Evolutionary conservation across 805 yeast genomes (phyloP).

Genomic region (Zygoascus tannicola): DNA sequence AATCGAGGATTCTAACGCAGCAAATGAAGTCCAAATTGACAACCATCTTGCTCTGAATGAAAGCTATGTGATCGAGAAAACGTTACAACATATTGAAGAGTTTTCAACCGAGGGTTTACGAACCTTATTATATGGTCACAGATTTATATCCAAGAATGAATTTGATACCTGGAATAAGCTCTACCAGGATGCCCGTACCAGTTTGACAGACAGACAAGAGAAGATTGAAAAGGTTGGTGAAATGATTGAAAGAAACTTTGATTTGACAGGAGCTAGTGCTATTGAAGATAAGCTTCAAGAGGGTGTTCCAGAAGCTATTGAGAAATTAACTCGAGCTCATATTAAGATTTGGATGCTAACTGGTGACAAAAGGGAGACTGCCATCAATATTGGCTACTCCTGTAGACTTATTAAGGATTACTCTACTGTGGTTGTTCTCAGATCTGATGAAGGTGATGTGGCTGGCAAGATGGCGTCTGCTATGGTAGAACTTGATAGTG

Average conservation of each 20-base stretch:
- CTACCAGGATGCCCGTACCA: slow-evolving; percentile 68
- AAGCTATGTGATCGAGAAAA: slow-evolving; percentile 68
- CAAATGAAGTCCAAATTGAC: slow-evolving; percentile 23
- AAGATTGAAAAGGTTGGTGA: slow-evolving; percentile 67
- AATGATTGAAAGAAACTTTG: slow-evolving; percentile 57
- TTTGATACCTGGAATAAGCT: slow-evolving; percentile 59
- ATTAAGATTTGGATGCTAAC: slow-evolving; percentile 97
- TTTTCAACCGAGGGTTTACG: slow-evolving; percentile 93
- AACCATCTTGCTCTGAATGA: slow-evolving; percentile 61
- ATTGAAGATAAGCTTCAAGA: slow-evolving; percentile 94
- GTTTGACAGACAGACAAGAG: slow-evolving; percentile 55
- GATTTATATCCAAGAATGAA: slow-evolving; percentile 51
- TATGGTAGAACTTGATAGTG: slow-evolving; percentile 59
- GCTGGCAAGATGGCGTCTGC: slow-evolving; percentile 66
- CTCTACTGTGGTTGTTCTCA: slow-evolving; percentile 73
- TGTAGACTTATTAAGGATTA: slow-evolving; percentile 89
- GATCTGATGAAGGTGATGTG: slow-evolving; percentile 44
- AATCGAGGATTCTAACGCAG: background rate
- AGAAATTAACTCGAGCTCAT: slow-evolving; percentile 84
- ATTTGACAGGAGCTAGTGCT: slow-evolving; percentile 85
- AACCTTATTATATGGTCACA: slow-evolving; percentile 75
- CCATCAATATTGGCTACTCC: slow-evolving; percentile 92
- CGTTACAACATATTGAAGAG: slow-evolving; percentile 84
- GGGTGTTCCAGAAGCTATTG: slow-evolving; percentile 95
- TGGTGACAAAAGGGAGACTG: slow-evolving; percentile 97